phyloP scores from a whole-genome alignment of 352 stramenopile genomes.

The Globisporangium spinosum region DNA sequence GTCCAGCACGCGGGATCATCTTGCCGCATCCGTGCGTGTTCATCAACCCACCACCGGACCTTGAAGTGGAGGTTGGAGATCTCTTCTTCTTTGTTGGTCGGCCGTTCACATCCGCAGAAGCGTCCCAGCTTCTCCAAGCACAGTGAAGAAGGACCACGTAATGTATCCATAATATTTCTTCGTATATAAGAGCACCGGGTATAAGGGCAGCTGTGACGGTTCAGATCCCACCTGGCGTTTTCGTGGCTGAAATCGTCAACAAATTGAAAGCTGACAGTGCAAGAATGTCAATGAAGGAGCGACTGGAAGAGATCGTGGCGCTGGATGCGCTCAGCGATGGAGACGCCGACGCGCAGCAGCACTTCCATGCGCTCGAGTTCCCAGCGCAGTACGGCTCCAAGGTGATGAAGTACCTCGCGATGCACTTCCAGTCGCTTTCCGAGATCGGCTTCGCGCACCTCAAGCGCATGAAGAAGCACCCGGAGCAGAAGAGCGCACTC shows the following conservation, averaged over 20 bases:
- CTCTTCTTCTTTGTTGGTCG: constrained; percentile 69
- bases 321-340: constrained; percentile 22
- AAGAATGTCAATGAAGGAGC: constrained; percentile 11
- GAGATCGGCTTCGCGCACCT: constrained; percentile 71
- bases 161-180: not conserved
- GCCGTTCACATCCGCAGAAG: constrained; percentile 45
- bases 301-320: constrained; percentile 43
- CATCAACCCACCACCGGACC: constrained; percentile 47
- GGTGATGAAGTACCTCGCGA: constrained; percentile 60
- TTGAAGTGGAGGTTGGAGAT: constrained; percentile 54
- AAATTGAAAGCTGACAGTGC: not conserved
- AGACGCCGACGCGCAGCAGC: constrained; percentile 45
- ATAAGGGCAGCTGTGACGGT: not conserved
- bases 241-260: not conserved
- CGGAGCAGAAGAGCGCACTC: constrained; percentile 29
- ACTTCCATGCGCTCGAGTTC: constrained; percentile 71
- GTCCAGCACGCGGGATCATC: constrained; percentile 41
- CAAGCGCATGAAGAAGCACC: constrained; percentile 82
- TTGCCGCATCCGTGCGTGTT: constrained; percentile 71
- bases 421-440: constrained; percentile 46
- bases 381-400: constrained; percentile 51
- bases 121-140: constrained; percentile 12
- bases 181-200: not conserved
- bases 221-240: not conserved
- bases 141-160: not conserved